Evolutionary conservation across 768 basidiomycete genomes (phyloP), one percentile per base, ranked within the genome.

Genomic region (Collybia mongolica): DNA sequence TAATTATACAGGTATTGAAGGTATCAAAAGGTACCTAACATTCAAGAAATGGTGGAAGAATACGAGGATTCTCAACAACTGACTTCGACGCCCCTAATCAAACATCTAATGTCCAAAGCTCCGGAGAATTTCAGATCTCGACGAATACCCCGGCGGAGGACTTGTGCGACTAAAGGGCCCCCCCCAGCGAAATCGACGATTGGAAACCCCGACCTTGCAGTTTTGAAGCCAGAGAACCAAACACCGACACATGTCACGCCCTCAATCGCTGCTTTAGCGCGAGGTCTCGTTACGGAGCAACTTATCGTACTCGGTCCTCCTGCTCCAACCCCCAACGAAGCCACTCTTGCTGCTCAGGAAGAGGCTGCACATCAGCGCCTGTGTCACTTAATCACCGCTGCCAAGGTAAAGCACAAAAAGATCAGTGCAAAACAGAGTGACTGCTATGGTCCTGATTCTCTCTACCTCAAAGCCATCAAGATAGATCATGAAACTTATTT

Each of bases 231-330:
- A 0, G 80, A 81, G 54, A 75, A 77, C 24, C 80, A 82, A 55
- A 75, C 64, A 15, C 65, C 69, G 4, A 88, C 86, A 0, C 78
- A 79, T 41, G 85, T 90, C 6, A 89, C 87, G 0, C 80, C 81
- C 0, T 69, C 72, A 17, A 82, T 90, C 39, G 74, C 73, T 5
- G 57, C 65, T 7, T 63, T 89, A 6, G 80, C 84, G 0, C 26
- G 60, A 6, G 74, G 76, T 0, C 71, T 78, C 0, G 82, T 88
- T 44, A 72, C 70, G 19, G 87, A 87, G 52, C 64, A 67, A 1
- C 62, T 90, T 3, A 51, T 65, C 6, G 77, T 88, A 1, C 64
- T 88, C 6, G 88, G 80, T 3, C 67, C 74, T 0, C 72, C 57
- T 0, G 77, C 74, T 1, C 55, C 55, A 1, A 60, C 58, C 1